Conservation (phyloP, 108 stramenopile genomes). For the Cyclotella atomus region DNA sequence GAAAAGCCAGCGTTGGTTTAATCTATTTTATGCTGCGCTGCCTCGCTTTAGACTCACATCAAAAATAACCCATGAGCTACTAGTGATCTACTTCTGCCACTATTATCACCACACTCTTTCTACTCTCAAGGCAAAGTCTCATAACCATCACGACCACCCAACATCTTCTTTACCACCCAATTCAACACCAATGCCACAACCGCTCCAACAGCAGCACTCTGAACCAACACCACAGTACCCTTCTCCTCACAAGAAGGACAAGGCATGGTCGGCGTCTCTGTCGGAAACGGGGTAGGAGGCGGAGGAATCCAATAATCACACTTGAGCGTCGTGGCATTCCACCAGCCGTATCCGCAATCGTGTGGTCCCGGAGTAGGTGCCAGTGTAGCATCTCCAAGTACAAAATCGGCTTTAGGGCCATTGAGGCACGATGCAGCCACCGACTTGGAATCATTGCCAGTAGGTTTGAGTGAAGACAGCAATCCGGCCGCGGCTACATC, state of each 20-base stretch:
- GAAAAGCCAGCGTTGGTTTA: too few relatives aligned
- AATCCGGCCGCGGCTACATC: conserved; percentile 73
- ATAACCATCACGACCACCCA: conserved; percentile 29
- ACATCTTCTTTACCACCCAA: conserved; percentile 32
- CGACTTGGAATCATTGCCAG: conserved; percentile 17
- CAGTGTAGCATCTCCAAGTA: conserved; percentile 74
- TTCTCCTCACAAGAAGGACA: conserved; percentile 16
- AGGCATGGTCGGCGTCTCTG: conserved; percentile 19
- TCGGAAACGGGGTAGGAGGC: conserved; percentile 45
- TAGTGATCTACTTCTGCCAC: too few relatives aligned
- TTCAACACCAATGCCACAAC: conserved; percentile 95
- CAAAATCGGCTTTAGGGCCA: conserved; percentile 68
- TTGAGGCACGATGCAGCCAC: conserved; percentile 62
- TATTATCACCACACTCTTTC: too few relatives aligned
- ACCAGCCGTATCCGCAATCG: conserved; percentile 85
- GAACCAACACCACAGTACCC: background rate
- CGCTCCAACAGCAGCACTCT: conserved; percentile 76
- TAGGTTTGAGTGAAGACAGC: conserved; percentile 44
- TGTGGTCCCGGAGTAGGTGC: conserved; percentile 69
- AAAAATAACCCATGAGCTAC: too few relatives aligned
- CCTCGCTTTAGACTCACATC: too few relatives aligned
- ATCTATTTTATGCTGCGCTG: too few relatives aligned
- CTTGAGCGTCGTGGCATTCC: conserved; percentile 59
- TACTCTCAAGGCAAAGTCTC: conserved; percentile 17
- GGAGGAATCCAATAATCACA: conserved; percentile 87